phyloP scores from a whole-genome alignment of 768 basidiomycete species.

The Rhizopogon rudus region DNA sequence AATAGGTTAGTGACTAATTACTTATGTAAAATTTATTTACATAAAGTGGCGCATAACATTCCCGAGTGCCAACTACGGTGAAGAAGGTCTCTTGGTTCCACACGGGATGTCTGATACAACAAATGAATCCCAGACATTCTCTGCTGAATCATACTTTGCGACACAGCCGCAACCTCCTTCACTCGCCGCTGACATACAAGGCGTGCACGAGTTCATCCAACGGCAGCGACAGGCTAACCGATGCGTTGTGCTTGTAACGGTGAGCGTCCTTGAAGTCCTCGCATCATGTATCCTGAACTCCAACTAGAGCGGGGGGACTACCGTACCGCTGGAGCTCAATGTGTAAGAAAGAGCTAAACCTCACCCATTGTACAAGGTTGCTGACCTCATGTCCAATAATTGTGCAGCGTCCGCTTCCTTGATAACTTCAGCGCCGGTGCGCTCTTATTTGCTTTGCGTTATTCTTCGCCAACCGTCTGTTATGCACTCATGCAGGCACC shows the following conservation, averaged over 20 bases:
- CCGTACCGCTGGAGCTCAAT: conserved; percentile 96
- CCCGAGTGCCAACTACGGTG: not conserved
- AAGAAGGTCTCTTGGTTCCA: not conserved
- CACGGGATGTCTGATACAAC: conserved; percentile 13
- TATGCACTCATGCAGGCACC: conserved; percentile 55
- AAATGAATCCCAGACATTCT: conserved; percentile 42
- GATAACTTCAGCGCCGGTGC: conserved; percentile 97
- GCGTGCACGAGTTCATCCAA: conserved; percentile 64
- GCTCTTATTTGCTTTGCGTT: conserved; percentile 15
- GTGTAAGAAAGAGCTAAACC: conserved; percentile 62
- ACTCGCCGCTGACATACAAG: conserved; percentile 62
- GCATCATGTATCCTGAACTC: conserved; percentile 8
- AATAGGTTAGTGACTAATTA: not conserved
- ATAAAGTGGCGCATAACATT: too few species aligned
- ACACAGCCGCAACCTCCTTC: conserved; percentile 77
- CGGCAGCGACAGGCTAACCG: conserved; percentile 59
- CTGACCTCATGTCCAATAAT: conserved; percentile 17
- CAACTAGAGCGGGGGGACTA: conserved; percentile 91
- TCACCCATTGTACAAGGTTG: conserved; percentile 6
- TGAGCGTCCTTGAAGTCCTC: conserved; percentile 34
- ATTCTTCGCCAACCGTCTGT: not conserved
- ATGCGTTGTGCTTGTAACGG: conserved; percentile 91
- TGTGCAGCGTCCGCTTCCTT: conserved; percentile 87
- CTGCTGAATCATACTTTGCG: conserved; percentile 85
- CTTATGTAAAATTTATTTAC: too few species aligned